Evolutionary conservation across 768 basidiomycete genomes (phyloP), one percentile per base, ranked within the genome.

Genomic region (Lactarius akahatsu): DNA sequence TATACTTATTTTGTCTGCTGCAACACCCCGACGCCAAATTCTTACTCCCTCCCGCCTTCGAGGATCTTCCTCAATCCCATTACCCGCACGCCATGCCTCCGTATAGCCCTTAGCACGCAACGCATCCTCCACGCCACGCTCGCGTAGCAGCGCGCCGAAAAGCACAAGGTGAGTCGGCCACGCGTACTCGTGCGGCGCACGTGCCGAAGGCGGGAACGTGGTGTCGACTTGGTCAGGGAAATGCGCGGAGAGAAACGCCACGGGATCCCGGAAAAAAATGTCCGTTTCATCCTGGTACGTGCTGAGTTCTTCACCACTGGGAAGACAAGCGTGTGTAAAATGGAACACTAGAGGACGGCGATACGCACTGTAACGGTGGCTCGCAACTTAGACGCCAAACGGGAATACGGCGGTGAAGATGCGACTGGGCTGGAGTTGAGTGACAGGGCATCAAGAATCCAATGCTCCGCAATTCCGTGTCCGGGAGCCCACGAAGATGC

Each of bases 391-490:
- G 74, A 26, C 90, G 85, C 94, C 96, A 98, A 72, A 89, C 73
- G 26, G 84, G 85, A 10, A 93, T 81, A 30, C 79, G 77, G 23
- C 86, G 80, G 74, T 98, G 97, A 9, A 98, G 74, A 75, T 94
- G 89, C 2, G 94, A 87, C 73, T 93, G 90, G 78, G 92, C 94
- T 6, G 96, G 96, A 1, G 92, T 93, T 26, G 96, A 97, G 77
- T 99, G 96, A 69, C 97, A 99, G 11, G 97, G 96, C 92, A 94
- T 96, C 26, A 98, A 77, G 72, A 94, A 87, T 1, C 92, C 94
- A 26, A 96, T 77, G 23, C 83, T 80, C 6, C 70, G 69, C 30
- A 90, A 77, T 23, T 86, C 79, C 9, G 78, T 73, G 5, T 75
- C 69, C 1, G 87, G 80, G 54, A 91, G 77, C 28, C 76, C 73